phyloP scores from a whole-genome alignment of 768 basidiomycete genomes.

The Amanita fuliginea region DNA sequence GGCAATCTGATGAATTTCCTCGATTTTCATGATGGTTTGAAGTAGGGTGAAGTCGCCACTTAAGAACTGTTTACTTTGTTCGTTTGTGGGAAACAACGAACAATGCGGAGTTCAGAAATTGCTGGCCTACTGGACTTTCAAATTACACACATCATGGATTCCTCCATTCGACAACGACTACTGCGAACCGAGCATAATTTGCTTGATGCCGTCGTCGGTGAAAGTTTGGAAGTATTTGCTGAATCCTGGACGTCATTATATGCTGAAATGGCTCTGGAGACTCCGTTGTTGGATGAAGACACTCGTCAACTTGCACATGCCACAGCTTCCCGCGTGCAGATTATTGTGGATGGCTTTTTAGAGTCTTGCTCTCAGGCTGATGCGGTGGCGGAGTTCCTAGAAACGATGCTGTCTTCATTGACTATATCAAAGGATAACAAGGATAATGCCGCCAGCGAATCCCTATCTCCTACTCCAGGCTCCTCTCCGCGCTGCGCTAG shows the following conservation, averaged over 20 bases:
- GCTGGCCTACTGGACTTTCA: too few relatives aligned
- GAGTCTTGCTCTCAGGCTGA: neutral
- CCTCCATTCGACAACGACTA: neutral
- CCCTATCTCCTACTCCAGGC: neutral
- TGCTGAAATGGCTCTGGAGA: neutral
- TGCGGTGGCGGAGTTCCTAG: neutral
- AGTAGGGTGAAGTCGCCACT: too few relatives aligned
- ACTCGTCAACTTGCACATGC: neutral
- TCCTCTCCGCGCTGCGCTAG: neutral
- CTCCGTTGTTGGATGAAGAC: neutral
- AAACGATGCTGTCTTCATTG: neutral
- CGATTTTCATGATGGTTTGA: too few relatives aligned
- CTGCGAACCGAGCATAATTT: neutral
- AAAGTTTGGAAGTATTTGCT: neutral
- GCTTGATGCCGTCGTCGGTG: neutral
- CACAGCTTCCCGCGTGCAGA: neutral
- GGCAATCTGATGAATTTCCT: too few relatives aligned
- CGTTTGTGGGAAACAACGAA: too few relatives aligned
- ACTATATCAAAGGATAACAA: neutral
- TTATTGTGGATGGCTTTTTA: neutral
- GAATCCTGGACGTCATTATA: neutral
- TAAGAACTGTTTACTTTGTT: too few relatives aligned
- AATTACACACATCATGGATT: neutral
- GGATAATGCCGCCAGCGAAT: neutral
- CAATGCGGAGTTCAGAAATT: too few relatives aligned